Percentiles rank a stretch among this genome's conserved stretches.
These are phyloP conservation scores for Oryza meyeriana DNA, from an alignment of 176 grass and related monocot species.

Conservation along the genomic window DNA sequence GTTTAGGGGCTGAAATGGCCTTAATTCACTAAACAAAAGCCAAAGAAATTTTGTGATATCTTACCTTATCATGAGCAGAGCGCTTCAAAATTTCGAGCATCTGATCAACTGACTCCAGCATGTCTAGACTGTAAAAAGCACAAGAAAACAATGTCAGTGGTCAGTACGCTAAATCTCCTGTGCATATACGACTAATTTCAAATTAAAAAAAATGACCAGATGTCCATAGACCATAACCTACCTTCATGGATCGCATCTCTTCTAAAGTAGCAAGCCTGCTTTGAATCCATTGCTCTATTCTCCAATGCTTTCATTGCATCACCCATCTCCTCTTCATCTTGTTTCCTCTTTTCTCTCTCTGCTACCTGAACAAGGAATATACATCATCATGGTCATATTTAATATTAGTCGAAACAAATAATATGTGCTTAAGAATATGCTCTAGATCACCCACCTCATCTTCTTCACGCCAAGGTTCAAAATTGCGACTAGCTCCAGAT, in stretches of 20 bases:
- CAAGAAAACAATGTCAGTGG: constrained; percentile 27
- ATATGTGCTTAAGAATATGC: not conserved
- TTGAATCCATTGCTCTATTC: constrained; percentile 55
- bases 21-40: not conserved
- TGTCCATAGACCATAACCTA: constrained; percentile 11
- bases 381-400: not conserved
- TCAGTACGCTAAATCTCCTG: not conserved
- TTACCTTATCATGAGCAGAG: constrained; percentile 62
- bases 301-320: constrained; percentile 66
- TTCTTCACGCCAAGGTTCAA: constrained; percentile 69
- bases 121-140: constrained; percentile 74
- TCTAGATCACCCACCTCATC: constrained; percentile 46
- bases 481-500: constrained; percentile 70
- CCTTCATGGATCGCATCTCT: constrained; percentile 63
- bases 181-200: not conserved
- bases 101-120: constrained; percentile 76
- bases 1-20: not conserved
- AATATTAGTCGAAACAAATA: constrained; percentile 15
- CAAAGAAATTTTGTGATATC: not conserved
- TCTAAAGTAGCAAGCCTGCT: constrained; percentile 58
- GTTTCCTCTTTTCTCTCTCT: constrained; percentile 67
- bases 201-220: not conserved
- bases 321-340: constrained; percentile 73
- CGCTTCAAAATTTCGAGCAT: constrained; percentile 88
- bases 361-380: constrained; percentile 32